Conservation (phyloP, 2,329 filamentous ascomycete genomes). For the Arthroderma uncinatum region DNA sequence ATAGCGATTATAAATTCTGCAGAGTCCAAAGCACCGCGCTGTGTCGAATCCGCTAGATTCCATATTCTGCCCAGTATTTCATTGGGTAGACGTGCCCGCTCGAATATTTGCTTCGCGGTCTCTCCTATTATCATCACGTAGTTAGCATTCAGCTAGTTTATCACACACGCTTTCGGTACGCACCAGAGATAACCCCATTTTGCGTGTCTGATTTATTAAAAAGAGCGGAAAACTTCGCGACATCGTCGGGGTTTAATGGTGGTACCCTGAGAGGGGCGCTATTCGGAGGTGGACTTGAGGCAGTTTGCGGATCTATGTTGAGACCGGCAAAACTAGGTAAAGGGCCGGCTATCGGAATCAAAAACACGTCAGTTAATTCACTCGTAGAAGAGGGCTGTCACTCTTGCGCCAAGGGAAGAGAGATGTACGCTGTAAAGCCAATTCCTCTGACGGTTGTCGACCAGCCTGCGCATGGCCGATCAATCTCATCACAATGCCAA, state of each 20-base stretch:
- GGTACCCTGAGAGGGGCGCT: constrained; percentile 67
- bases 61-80: constrained; percentile 90
- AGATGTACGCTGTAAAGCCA: constrained; percentile 61
- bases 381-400: neutral
- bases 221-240: constrained; percentile 73
- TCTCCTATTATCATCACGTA: constrained; percentile 48
- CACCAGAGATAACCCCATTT: constrained; percentile 62
- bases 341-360: constrained; percentile 49
- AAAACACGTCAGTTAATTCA: constrained; percentile 9
- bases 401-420: neutral
- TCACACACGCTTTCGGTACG: constrained; percentile 1
- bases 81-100: constrained; percentile 80
- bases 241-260: constrained; percentile 76
- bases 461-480: constrained; percentile 93
- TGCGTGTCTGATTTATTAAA: constrained; percentile 81
- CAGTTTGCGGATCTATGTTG: constrained; percentile 37
- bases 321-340: constrained; percentile 85
- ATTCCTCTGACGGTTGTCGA: constrained; percentile 64
- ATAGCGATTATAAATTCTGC: constrained; percentile 97
- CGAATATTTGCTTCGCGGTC: constrained; percentile 85
- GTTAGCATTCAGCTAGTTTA: constrained; percentile 9
- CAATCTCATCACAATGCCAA: constrained; percentile 81
- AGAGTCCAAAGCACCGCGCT: constrained; percentile 71
- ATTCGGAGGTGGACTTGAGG: constrained; percentile 45
- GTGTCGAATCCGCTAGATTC: constrained; percentile 88